These are phyloP conservation scores for Amylocarpus encephaloides DNA, from an alignment of 2,329 filamentous ascomycete species.

Conservation along the genomic window DNA sequence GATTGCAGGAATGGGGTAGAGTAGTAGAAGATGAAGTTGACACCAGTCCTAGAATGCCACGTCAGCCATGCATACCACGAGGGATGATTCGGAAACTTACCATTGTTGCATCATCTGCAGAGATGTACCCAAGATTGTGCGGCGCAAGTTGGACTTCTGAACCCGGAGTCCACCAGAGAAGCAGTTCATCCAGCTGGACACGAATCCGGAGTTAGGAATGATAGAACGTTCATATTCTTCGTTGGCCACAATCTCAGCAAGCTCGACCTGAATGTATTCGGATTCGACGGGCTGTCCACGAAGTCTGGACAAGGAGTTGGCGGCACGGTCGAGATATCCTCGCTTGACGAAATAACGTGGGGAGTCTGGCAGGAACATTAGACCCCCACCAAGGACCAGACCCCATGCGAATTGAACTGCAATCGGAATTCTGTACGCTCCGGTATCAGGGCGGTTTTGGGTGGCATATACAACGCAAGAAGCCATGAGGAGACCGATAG, in stretches of 20 bases:
- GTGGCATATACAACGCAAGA: conserved; percentile 69
- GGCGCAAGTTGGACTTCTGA: conserved; percentile 61
- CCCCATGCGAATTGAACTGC: conserved; percentile 76
- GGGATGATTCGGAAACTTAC: conserved; percentile 13
- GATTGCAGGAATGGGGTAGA: conserved; percentile 79
- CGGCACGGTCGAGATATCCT: conserved; percentile 60
- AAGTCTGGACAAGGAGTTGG: conserved; percentile 55
- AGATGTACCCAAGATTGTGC: conserved; percentile 64
- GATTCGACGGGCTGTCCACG: conserved; percentile 69
- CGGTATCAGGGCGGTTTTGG: conserved; percentile 52
- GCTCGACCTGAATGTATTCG: conserved; percentile 69
- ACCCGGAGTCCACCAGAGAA: conserved; percentile 58
- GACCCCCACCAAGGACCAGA: conserved; percentile 63
- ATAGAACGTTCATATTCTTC: conserved; percentile 73
- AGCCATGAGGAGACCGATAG: conserved; percentile 69
- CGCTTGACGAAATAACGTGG: conserved; percentile 82
- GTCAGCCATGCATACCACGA: not conserved
- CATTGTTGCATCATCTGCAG: conserved; percentile 77
- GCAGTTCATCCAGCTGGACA: conserved; percentile 62
- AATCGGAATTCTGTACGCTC: conserved; percentile 76
- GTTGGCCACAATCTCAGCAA: conserved; percentile 84
- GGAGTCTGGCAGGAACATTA: conserved; percentile 75
- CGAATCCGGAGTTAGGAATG: conserved; percentile 59
- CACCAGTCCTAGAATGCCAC: conserved; percentile 45
- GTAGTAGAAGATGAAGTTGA: conserved; percentile 92